Evolutionary conservation across 345 rosid genomes (phyloP).

Genomic region (Melaleuca alternifolia): DNA sequence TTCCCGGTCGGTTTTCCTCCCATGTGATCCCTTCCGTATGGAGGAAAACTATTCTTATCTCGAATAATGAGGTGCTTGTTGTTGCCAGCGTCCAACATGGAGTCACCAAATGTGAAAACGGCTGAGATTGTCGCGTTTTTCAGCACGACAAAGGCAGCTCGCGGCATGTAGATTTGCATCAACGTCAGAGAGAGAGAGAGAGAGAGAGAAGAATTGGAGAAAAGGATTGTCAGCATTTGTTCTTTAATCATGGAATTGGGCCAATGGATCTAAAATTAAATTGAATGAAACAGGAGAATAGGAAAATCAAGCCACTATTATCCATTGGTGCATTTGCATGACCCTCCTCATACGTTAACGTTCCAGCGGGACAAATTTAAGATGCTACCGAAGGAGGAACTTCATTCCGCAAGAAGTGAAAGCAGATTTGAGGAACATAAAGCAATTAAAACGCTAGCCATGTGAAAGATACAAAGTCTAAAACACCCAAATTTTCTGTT

Average conservation of each 20-base stretch:
- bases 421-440: not conserved
- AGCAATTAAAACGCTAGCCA: not conserved
- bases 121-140: conserved; percentile 24
- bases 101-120: conserved; percentile 46
- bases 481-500: not conserved
- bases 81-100: conserved; percentile 55
- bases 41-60: conserved; percentile 28
- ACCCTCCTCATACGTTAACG: not conserved
- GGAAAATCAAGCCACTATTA: not conserved
- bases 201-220: not conserved
- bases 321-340: not conserved
- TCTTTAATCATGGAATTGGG: not conserved
- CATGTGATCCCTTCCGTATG: conserved; percentile 40
- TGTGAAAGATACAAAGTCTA: not conserved
- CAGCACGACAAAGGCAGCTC: conserved; percentile 1
- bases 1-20: conserved; percentile 39
- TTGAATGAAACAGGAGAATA: not conserved
- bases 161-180: not conserved
- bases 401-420: not conserved
- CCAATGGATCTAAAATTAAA: not conserved
- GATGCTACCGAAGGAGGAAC: not conserved
- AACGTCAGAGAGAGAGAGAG: no score
- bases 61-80: conserved; percentile 29
- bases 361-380: not conserved
- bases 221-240: not conserved